Evolutionary conservation across 805 yeast species (phyloP).

Genomic region (Hanseniaspora guilliermondii): DNA sequence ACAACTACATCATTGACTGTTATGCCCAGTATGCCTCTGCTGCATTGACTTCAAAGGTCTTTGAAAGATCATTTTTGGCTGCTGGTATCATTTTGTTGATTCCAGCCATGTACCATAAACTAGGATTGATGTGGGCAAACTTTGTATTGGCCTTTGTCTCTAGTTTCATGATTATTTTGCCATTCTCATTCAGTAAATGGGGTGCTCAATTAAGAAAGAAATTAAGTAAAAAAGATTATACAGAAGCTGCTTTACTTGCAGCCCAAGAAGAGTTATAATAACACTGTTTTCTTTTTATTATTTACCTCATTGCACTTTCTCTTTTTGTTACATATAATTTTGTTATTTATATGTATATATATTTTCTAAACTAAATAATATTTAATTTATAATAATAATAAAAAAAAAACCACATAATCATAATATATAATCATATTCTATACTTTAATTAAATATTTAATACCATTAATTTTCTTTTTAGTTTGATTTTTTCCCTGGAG

Average conservation of each 20-base stretch:
- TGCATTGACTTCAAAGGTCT: constrained; percentile 72
- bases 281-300: too few relatives aligned
- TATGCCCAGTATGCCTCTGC: constrained; percentile 71
- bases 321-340: too few relatives aligned
- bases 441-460: too few relatives aligned
- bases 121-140: constrained; percentile 72
- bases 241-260: constrained; percentile 22
- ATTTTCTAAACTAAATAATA: too few relatives aligned
- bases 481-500: too few relatives aligned
- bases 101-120: constrained; percentile 63
- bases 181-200: constrained; percentile 56
- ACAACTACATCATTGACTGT: constrained; percentile 82
- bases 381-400: too few relatives aligned
- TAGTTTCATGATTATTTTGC: constrained; percentile 62
- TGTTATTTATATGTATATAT: not conserved
- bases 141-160: constrained; percentile 68
- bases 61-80: constrained; percentile 48
- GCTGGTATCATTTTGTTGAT: constrained; percentile 78
- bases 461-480: too few relatives aligned
- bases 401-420: too few relatives aligned
- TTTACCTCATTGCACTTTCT: too few relatives aligned
- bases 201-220: constrained; percentile 53
- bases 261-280: not conserved
- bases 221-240: constrained; percentile 56
- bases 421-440: too few relatives aligned